Evolutionary conservation across 139 green algal species (phyloP).

Genomic region (Diplosphaera chodatii): DNA sequence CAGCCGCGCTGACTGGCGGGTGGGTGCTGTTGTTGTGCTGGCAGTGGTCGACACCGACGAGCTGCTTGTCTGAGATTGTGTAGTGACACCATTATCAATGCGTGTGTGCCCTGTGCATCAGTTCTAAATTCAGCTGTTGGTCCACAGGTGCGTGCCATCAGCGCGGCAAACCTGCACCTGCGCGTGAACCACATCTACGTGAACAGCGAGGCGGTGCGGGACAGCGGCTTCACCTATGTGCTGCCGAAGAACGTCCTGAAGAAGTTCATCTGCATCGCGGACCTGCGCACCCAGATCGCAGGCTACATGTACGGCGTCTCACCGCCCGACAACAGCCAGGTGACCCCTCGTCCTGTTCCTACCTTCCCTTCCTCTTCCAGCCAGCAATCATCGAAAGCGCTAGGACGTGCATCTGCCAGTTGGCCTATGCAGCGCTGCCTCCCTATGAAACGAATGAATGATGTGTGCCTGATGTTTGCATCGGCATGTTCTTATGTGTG

Average conservation of each 20-base stretch:
- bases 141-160: slow-evolving; percentile 73
- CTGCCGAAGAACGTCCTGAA: slow-evolving; percentile 99
- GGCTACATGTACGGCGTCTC: slow-evolving; percentile 91
- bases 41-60: too few species aligned
- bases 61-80: too few species aligned
- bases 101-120: too few species aligned
- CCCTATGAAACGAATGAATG: too few species aligned
- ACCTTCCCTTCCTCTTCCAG: too few species aligned
- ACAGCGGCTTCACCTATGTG: slow-evolving; percentile 96
- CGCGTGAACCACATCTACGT: slow-evolving; percentile 99
- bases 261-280: slow-evolving; percentile 97
- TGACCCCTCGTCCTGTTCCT: not conserved
- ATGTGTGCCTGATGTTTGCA: not conserved
- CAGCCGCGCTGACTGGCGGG: slow-evolving; percentile 97
- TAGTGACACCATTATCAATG: too few species aligned
- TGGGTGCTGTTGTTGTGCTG: slow-evolving; percentile 21
- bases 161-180: slow-evolving; percentile 94
- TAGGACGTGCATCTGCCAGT: too few species aligned
- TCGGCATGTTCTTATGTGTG: too few species aligned
- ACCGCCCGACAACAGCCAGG: slow-evolving; percentile 92
- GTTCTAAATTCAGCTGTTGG: too few species aligned
- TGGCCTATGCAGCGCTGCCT: too few species aligned
- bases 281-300: slow-evolving; percentile 93
- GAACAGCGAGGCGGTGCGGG: slow-evolving; percentile 91
- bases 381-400: too few species aligned